Conservation (phyloP, 345 rosid genomes). For the Citrus sp. region DNA sequence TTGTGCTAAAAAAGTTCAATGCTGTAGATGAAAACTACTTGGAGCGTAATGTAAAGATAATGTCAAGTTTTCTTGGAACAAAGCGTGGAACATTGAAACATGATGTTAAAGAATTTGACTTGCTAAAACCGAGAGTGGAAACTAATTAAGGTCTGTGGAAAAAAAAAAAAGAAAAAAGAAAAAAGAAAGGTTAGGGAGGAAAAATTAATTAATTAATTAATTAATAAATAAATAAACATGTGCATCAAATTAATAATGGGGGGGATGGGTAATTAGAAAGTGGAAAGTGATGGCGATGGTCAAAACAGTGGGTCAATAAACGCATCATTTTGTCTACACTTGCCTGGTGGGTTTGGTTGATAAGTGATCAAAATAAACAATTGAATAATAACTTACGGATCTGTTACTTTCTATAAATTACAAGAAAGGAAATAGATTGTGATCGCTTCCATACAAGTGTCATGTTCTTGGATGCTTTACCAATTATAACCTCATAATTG, state of each 20-base stretch:
- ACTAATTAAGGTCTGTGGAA: too few relatives aligned
- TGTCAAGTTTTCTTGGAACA: too few relatives aligned
- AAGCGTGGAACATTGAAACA: too few relatives aligned
- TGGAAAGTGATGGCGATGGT: slow-evolving; percentile 9
- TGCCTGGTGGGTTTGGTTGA: neutral
- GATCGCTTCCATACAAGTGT: neutral
- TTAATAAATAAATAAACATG: neutral
- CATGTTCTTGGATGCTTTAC: too few relatives aligned
- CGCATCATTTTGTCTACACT: neutral
- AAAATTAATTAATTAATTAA: too few relatives aligned
- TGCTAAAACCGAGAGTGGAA: neutral
- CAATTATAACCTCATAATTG: too few relatives aligned
- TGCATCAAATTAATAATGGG: neutral
- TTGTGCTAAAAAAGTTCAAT: too few relatives aligned
- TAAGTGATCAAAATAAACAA: neutral
- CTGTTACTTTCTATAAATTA: neutral
- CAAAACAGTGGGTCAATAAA: neutral
- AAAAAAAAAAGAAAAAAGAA: too few relatives aligned
- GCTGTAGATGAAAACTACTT: too few relatives aligned
- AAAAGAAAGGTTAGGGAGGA: too few relatives aligned
- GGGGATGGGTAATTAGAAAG: neutral
- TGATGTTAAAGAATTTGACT: neutral
- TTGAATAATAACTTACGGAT: neutral
- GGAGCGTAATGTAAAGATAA: too few relatives aligned
- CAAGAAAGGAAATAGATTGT: neutral